These are phyloP conservation scores for Coemansia biformis DNA, from an alignment of 192 early-diverging fungal species.

Conservation along the genomic window DNA sequence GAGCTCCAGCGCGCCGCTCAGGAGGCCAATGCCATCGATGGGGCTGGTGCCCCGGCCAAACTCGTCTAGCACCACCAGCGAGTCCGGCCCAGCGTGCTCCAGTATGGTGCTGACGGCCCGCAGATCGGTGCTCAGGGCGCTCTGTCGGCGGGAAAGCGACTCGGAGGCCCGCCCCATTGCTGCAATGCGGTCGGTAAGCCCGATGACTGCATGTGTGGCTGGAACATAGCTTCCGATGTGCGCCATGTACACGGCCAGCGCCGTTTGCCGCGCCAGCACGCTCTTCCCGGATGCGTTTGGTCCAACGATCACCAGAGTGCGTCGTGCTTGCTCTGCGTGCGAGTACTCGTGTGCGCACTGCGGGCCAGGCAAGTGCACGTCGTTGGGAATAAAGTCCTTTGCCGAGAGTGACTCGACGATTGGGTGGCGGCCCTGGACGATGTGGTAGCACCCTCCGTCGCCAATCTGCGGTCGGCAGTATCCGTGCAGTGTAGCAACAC, in stretches of 20 bases:
- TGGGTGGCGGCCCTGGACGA: constrained; percentile 24
- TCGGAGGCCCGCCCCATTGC: constrained; percentile 50
- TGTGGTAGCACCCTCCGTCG: constrained; percentile 19
- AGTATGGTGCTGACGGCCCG: constrained; percentile 10
- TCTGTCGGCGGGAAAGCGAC: constrained; percentile 23
- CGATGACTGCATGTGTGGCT: constrained; percentile 62
- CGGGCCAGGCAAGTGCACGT: constrained; percentile 50
- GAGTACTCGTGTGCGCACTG: constrained; percentile 12
- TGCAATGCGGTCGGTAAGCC: constrained; percentile 73
- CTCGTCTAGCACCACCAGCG: constrained; percentile 38
- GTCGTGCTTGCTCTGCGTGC: constrained; percentile 8
- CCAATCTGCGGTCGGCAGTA: constrained; percentile 22
- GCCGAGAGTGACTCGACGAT: constrained; percentile 56
- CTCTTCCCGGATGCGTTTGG: constrained; percentile 84
- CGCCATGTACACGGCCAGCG: constrained; percentile 79
- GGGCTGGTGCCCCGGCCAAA: constrained; percentile 43
- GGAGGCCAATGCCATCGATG: constrained; percentile 71
- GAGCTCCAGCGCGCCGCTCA: constrained; percentile 63
- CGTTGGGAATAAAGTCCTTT: constrained; percentile 70
- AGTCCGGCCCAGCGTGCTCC: constrained; percentile 1
- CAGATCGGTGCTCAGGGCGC: constrained; percentile 31
- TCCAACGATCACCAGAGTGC: constrained; percentile 67
- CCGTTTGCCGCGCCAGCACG: constrained; percentile 68
- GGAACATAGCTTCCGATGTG: constrained; percentile 91
- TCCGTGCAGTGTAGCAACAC: constrained; percentile 11